Conservation (phyloP, 1,284 basidiomycete genomes). For the Phylloporus sp. region DNA sequence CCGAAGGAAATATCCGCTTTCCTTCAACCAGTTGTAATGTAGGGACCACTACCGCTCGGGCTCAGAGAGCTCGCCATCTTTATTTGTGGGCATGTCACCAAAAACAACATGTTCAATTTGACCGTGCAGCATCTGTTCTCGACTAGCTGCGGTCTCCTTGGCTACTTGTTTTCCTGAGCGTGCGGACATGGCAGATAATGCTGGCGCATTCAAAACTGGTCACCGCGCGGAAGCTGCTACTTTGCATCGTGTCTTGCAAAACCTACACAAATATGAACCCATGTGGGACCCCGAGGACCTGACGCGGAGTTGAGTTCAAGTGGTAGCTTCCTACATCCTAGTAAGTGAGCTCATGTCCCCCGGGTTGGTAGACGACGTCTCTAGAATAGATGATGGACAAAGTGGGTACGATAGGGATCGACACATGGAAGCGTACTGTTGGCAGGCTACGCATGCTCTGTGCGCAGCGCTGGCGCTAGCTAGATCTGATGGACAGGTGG, state of each 20-base stretch:
- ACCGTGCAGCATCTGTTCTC: background rate
- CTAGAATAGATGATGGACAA: too few species aligned
- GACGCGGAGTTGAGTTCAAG: slow-evolving; percentile 11
- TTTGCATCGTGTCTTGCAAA: background rate
- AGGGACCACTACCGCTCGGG: slow-evolving; percentile 33
- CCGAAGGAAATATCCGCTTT: slow-evolving; percentile 42
- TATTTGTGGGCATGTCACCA: background rate
- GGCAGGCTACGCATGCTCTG: too few species aligned
- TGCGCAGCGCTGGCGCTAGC: too few species aligned
- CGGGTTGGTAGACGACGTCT: too few species aligned
- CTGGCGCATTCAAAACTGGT: background rate
- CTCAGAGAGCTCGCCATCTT: slow-evolving; percentile 14
- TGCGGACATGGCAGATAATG: background rate
- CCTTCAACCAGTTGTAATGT: slow-evolving; percentile 38
- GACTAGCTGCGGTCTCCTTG: background rate
- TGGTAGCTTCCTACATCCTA: too few species aligned
- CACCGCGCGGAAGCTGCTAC: too few species aligned
- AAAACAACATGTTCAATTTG: slow-evolving; percentile 6
- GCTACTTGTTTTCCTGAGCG: slow-evolving; percentile 1
- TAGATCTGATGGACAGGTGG: too few species aligned
- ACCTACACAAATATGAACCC: slow-evolving; percentile 16
- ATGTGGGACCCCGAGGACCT: slow-evolving; percentile 17
- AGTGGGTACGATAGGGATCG: too few species aligned
- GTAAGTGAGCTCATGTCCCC: background rate
- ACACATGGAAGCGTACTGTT: too few species aligned